phyloP scores from a whole-genome alignment of 2,329 filamentous ascomycete species.

The Penicillium brevicompactum region DNA sequence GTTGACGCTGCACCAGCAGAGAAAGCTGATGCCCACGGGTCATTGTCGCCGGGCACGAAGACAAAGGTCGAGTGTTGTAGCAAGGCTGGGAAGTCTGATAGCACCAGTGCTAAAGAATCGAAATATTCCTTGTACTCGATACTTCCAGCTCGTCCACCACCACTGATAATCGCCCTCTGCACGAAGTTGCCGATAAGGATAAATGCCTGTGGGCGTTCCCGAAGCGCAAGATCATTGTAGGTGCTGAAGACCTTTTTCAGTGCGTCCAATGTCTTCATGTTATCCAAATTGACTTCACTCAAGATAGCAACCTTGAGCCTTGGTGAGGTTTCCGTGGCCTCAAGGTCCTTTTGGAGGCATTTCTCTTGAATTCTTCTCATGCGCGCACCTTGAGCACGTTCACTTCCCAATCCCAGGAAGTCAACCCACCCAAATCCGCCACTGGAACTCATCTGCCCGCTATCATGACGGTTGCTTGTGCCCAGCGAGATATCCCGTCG shows the following conservation, averaged over 20 bases:
- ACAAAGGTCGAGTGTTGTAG: constrained; percentile 80
- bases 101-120: constrained; percentile 77
- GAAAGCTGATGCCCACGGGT: constrained; percentile 93
- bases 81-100: constrained; percentile 81
- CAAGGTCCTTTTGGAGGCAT: constrained; percentile 52
- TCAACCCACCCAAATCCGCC: constrained; percentile 97
- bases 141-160: constrained; percentile 73
- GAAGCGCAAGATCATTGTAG: constrained; percentile 68
- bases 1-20: constrained; percentile 50
- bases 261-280: constrained; percentile 77
- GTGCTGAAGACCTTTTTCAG: constrained; percentile 74
- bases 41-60: constrained; percentile 94
- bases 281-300: constrained; percentile 84
- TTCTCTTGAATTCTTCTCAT: constrained; percentile 81
- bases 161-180: constrained; percentile 59
- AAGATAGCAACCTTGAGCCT: constrained; percentile 69
- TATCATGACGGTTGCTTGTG: constrained; percentile 54
- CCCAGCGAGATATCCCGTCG: constrained; percentile 78
- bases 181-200: constrained; percentile 85
- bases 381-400: constrained; percentile 76
- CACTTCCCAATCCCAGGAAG: constrained; percentile 88
- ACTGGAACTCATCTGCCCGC: constrained; percentile 53
- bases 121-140: constrained; percentile 98
- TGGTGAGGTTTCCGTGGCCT: constrained; percentile 33
- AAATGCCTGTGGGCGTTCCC: constrained; percentile 73